Evolutionary conservation across 2,329 filamentous ascomycete species (phyloP), one percentile per base, ranked within the genome.

Genomic region (Xylaria polymorpha): DNA sequence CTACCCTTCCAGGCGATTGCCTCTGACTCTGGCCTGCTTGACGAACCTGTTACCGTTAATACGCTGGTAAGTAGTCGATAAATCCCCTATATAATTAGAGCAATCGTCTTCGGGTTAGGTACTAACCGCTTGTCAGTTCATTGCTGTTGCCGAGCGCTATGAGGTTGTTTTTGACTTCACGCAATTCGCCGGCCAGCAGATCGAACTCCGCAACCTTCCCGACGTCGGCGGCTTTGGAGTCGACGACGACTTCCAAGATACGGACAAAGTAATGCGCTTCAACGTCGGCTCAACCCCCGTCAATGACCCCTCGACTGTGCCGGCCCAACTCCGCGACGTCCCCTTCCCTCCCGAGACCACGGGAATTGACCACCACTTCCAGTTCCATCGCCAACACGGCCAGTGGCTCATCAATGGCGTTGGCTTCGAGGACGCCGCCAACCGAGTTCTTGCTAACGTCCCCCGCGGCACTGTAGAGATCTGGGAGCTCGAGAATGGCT

Each of bases 91-190:
- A 43, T 41, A 22, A n/a, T 39, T 32, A 14, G 1, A 39, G 14
- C 2, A 14, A 32, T 20, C 10, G 4, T 78, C 81, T 2, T 79
- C 79, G 20, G 76, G 79, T 44, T 14, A 25, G 20, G n/a, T 88
- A 4, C 79, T 81, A 50, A 70, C 64, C 2, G 3, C 12, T 22
- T 4, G 18, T 29, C 29, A 70, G 68, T 56, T 70, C 41, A 78
- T 88, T 44, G 79, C 85, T 7, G 87, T 87, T 79, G 87, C 85
- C 5, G 87, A 89, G 74, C 83, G 87, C 4, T 89, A 85, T 71
- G 87, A 90, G 72, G 79, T 89, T 25, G 80, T 89, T 20, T 77
- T 89, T 64, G 87, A 89, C 77, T 90, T 90, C 72, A 76, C 83
- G 15, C 67, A 74, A 2, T 85, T 81, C 69, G 79, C 79, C 1